A percentile compares a stretch with the other conserved stretches of the same genome.
Conservation (phyloP, 768 basidiomycete genomes). For the Boletus tylopilopsis region DNA sequence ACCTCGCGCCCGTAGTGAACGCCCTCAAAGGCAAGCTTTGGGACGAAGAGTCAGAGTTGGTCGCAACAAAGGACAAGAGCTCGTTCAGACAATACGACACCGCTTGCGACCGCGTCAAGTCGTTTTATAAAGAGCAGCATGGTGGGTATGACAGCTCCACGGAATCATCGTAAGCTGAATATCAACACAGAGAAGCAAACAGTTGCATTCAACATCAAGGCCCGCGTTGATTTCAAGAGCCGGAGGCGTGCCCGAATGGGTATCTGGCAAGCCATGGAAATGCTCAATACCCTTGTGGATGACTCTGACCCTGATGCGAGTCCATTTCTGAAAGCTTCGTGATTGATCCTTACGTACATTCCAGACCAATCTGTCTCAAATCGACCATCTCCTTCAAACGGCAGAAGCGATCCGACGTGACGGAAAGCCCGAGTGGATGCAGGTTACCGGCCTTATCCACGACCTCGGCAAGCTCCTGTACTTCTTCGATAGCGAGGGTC, state of each 20-base stretch:
- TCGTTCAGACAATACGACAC: conserved; percentile 69
- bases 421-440: conserved; percentile 92
- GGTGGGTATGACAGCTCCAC: conserved; percentile 37
- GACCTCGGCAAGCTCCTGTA: conserved; percentile 87
- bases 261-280: conserved; percentile 84
- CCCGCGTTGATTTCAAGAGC: conserved; percentile 70
- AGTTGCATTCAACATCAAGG: conserved; percentile 75
- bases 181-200: conserved; percentile 73
- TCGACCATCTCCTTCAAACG: conserved; percentile 87
- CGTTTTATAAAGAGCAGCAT: conserved; percentile 76
- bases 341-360: conserved; percentile 10
- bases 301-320: conserved; percentile 86
- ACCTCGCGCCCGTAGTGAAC: conserved; percentile 47
- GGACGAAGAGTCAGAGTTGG: conserved; percentile 57
- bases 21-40: conserved; percentile 58
- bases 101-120: conserved; percentile 75
- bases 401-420: conserved; percentile 87
- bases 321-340: neutral
- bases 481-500: conserved; percentile 82
- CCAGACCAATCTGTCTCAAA: conserved; percentile 76
- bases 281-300: conserved; percentile 82
- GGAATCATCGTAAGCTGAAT: neutral
- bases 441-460: conserved; percentile 81
- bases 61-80: conserved; percentile 57
- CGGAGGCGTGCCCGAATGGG: conserved; percentile 72